phyloP scores from a whole-genome alignment of 352 stramenopile genomes.

The Globisporangium recalcitrans region DNA sequence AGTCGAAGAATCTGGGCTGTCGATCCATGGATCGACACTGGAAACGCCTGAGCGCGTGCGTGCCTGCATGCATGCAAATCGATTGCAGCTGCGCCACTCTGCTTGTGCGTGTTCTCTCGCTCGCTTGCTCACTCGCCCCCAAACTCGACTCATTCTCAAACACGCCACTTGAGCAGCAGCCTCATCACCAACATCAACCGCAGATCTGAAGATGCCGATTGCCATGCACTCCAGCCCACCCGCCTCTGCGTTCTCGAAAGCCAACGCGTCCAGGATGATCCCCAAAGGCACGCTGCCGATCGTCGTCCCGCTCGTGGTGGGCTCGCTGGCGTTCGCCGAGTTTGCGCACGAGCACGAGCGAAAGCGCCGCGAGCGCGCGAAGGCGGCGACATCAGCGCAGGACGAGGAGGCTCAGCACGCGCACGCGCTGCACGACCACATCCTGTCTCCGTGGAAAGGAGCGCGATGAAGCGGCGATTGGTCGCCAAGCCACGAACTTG shows the following conservation, averaged over 20 bases:
- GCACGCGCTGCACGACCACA: constrained; percentile 6
- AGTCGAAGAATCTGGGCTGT: background rate
- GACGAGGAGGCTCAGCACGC: constrained; percentile 3
- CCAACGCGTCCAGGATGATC: constrained; percentile 2
- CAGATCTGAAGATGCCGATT: constrained; percentile 8
- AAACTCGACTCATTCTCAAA: constrained; percentile 5
- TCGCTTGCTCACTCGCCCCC: no score
- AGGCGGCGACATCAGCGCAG: background rate
- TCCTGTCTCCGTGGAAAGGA: constrained; percentile 16
- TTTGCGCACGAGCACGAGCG: constrained; percentile 13
- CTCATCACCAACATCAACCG: background rate
- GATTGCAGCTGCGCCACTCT: no score
- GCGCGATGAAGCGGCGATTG: background rate
- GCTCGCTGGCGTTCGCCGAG: constrained; percentile 12
- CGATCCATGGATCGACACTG: background rate
- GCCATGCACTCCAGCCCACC: background rate
- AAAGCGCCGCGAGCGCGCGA: constrained; percentile 4
- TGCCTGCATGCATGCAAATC: background rate
- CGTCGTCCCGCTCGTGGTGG: constrained; percentile 12
- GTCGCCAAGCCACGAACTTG: background rate
- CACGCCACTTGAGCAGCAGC: constrained; percentile 4
- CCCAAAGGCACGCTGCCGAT: constrained; percentile 11
- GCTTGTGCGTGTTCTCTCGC: no score
- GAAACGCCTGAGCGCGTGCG: background rate
- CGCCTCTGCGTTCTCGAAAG: background rate